phyloP scores from a whole-genome alignment of 2,329 filamentous ascomycete species.

The Aspergillus brunneoviolaceus region DNA sequence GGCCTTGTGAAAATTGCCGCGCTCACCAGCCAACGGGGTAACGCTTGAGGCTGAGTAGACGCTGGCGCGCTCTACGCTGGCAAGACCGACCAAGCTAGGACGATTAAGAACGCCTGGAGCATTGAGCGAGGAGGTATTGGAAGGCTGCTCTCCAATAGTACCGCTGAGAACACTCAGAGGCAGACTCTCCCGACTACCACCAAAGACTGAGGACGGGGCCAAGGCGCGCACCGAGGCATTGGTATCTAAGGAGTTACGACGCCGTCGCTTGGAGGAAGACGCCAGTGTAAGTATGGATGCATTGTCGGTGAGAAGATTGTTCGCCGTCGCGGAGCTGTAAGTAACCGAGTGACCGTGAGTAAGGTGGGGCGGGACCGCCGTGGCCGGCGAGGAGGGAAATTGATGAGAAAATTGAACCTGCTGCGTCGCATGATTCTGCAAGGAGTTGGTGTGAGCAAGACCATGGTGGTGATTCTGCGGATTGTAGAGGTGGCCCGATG shows the following conservation, averaged over 20 bases:
- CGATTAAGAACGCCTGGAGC: slow-evolving; percentile 44
- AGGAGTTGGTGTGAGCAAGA: slow-evolving; percentile 34
- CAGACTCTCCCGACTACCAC: slow-evolving; percentile 63
- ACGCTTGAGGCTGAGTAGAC: slow-evolving; percentile 75
- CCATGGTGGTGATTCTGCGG: slow-evolving; percentile 32
- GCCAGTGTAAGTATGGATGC: slow-evolving; percentile 65
- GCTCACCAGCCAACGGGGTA: slow-evolving; percentile 63
- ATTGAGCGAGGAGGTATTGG: slow-evolving; percentile 43
- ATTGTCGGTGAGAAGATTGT: slow-evolving; percentile 64
- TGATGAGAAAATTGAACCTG: slow-evolving; percentile 60
- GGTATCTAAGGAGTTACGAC: slow-evolving; percentile 64
- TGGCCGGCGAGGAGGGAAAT: slow-evolving; percentile 59
- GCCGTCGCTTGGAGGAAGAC: slow-evolving; percentile 62
- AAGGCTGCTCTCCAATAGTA: slow-evolving; percentile 45
- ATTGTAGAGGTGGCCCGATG: slow-evolving; percentile 48
- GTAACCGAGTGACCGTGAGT: slow-evolving; percentile 54
- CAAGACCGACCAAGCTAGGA: slow-evolving; percentile 54
- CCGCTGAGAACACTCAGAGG: slow-evolving; percentile 62
- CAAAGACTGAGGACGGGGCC: slow-evolving; percentile 63
- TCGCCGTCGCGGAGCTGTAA: slow-evolving; percentile 61
- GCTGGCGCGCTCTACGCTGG: slow-evolving; percentile 60
- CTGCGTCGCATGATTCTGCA: slow-evolving; percentile 39
- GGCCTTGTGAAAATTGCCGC: slow-evolving; percentile 72
- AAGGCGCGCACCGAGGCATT: slow-evolving; percentile 66
- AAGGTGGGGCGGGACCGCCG: slow-evolving; percentile 61